Evolutionary conservation across 192 early-diverging fungal species (phyloP).

Genomic region (Ambispora gerdemannii): DNA sequence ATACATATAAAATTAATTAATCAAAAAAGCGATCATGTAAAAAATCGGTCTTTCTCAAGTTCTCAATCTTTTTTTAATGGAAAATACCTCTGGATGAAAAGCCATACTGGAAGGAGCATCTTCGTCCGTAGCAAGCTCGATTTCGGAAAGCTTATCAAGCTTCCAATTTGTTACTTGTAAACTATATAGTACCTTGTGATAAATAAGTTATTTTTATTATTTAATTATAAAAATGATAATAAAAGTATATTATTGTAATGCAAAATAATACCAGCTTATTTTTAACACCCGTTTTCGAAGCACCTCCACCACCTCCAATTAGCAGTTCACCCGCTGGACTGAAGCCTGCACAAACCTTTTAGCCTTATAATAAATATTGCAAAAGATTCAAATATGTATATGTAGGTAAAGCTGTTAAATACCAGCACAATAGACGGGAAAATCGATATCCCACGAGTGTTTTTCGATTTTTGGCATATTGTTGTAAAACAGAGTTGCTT

Average conservation of each 20-base stretch:
- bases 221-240: not conserved
- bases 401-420: not conserved
- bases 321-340: slow-evolving; percentile 56
- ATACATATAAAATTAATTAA: not conserved
- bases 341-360: slow-evolving; percentile 48
- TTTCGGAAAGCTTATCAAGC: slow-evolving; percentile 39
- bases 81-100: slow-evolving; percentile 73
- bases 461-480: not conserved
- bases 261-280: slow-evolving; percentile 72
- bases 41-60: too few species aligned
- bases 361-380: not conserved
- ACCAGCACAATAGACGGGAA: slow-evolving; percentile 27
- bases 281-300: slow-evolving; percentile 74
- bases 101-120: slow-evolving; percentile 84
- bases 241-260: not conserved
- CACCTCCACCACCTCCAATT: slow-evolving; percentile 86
- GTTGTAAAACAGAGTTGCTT: too few species aligned
- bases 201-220: slow-evolving; percentile 6
- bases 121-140: slow-evolving; percentile 55
- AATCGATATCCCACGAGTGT: not conserved
- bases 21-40: too few species aligned
- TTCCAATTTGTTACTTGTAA: slow-evolving; percentile 38
- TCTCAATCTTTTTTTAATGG: too few species aligned
- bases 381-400: not conserved
- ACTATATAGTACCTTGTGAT: slow-evolving; percentile 49